Evolutionary conservation across 768 basidiomycete species (phyloP).

Genomic region (Tulasnella sp.): DNA sequence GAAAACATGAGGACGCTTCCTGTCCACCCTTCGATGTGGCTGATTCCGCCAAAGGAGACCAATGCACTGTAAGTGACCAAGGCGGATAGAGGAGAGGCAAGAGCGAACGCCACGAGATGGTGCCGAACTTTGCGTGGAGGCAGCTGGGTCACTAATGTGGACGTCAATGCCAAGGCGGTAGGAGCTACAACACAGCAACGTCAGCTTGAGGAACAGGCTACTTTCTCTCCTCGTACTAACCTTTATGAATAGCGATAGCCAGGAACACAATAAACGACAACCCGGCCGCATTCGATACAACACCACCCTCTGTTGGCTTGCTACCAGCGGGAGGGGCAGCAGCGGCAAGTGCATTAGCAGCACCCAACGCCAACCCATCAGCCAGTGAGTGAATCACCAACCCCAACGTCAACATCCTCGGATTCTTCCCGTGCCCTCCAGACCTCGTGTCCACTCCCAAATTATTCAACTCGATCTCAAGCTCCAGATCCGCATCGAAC

Average conservation of each 20-base stretch:
- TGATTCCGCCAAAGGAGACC: conserved; percentile 36
- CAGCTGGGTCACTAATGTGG: conserved; percentile 66
- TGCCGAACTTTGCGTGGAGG: conserved; percentile 54
- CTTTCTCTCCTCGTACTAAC: conserved; percentile 25
- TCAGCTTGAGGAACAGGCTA: not conserved
- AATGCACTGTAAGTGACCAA: conserved; percentile 62
- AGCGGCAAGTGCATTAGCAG: conserved; percentile 26
- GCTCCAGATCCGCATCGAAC: conserved; percentile 49
- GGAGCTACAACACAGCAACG: conserved; percentile 45
- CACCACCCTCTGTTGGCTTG: not conserved
- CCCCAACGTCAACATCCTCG: conserved; percentile 52
- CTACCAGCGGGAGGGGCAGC: not conserved
- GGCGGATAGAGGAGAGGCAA: conserved; percentile 75
- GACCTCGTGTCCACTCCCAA: conserved; percentile 7
- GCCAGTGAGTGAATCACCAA: conserved; percentile 78
- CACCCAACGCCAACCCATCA: conserved; percentile 86
- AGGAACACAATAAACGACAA: conserved; percentile 79
- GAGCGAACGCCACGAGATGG: conserved; percentile 64
- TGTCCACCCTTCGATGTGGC: conserved; percentile 40
- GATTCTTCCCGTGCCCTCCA: conserved; percentile 11
- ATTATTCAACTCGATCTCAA: conserved; percentile 26
- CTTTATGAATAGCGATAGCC: conserved; percentile 87
- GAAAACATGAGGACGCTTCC: conserved; percentile 75
- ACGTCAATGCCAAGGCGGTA: conserved; percentile 78
- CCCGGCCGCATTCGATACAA: conserved; percentile 29